Evolutionary conservation across 768 basidiomycete genomes (phyloP).

Genomic region (Hysterangium stoloniferum): DNA sequence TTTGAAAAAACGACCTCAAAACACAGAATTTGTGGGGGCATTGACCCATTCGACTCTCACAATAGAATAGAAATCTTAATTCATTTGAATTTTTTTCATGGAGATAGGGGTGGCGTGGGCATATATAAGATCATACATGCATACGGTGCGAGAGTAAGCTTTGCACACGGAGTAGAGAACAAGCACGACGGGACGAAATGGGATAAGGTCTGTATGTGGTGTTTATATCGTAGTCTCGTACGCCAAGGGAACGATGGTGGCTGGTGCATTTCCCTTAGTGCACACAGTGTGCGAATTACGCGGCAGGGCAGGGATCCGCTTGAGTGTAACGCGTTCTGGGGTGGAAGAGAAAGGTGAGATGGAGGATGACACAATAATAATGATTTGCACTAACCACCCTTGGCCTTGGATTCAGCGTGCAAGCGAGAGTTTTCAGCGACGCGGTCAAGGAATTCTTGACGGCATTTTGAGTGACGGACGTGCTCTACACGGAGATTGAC

Average conservation of each 20-base stretch:
- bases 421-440: constrained; percentile 87
- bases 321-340: constrained; percentile 73
- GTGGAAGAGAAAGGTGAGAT: constrained; percentile 4
- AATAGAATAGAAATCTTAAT: too few species aligned
- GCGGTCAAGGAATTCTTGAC: constrained; percentile 94
- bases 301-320: constrained; percentile 79
- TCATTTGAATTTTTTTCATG: too few species aligned
- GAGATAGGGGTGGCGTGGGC: too few species aligned
- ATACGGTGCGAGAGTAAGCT: background rate
- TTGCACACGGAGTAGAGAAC: background rate
- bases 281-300: constrained; percentile 74
- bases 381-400: constrained; percentile 59
- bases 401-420: constrained; percentile 80
- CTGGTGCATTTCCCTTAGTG: constrained; percentile 65
- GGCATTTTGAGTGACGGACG: constrained; percentile 87
- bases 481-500: constrained; percentile 98
- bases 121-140: constrained; percentile 2
- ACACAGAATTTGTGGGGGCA: too few species aligned
- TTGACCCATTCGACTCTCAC: too few species aligned
- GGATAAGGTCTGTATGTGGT: background rate
- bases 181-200: background rate
- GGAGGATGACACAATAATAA: constrained; percentile 1
- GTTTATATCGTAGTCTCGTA: constrained; percentile 97
- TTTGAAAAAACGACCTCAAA: too few species aligned
- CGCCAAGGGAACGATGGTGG: constrained; percentile 86